These are phyloP conservation scores for Penicillium sp. DNA, from an alignment of 2,329 filamentous ascomycete genomes.

Conservation along the genomic window DNA sequence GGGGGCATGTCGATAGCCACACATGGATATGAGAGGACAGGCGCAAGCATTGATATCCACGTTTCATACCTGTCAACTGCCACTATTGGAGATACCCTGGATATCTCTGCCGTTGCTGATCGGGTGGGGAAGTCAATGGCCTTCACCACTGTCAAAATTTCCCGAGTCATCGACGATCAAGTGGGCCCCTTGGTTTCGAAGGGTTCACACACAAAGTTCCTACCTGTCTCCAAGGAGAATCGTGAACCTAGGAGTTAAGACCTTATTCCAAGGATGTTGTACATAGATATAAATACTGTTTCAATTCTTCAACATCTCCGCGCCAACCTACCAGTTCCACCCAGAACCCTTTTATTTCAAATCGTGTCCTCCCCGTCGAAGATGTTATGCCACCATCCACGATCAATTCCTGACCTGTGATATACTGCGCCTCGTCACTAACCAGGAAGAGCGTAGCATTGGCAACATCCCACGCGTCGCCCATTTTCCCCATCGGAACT, in stretches of 20 bases:
- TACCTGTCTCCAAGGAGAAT: conserved; percentile 8
- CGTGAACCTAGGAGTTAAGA: not conserved
- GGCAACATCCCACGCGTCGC: conserved; percentile 29
- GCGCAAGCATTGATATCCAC: conserved; percentile 6
- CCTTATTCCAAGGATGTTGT: not conserved
- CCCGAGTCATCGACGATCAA: conserved; percentile 2
- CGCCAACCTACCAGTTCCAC: not conserved
- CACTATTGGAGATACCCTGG: not conserved
- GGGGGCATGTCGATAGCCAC: conserved; percentile 8
- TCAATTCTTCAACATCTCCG: not conserved
- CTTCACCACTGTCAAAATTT: conserved; percentile 6
- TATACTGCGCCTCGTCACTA: conserved; percentile 24
- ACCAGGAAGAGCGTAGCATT: conserved; percentile 28
- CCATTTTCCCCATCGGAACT: conserved; percentile 29
- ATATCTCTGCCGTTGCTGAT: conserved; percentile 4
- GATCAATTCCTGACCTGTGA: conserved; percentile 31
- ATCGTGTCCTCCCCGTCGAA: conserved; percentile 14
- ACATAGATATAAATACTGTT: not conserved
- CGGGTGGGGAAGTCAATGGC: conserved; percentile 8
- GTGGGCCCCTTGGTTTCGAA: conserved; percentile 5
- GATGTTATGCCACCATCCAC: conserved; percentile 32
- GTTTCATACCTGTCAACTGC: conserved; percentile 8
- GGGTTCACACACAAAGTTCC: conserved; percentile 8
- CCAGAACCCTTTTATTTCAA: not conserved
- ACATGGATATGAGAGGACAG: conserved; percentile 6